Percentiles rank a stretch among this genome's conserved stretches.
Conservation (phyloP, 2,329 filamentous ascomycete species). For the Tolypocladium pustulatum region DNA sequence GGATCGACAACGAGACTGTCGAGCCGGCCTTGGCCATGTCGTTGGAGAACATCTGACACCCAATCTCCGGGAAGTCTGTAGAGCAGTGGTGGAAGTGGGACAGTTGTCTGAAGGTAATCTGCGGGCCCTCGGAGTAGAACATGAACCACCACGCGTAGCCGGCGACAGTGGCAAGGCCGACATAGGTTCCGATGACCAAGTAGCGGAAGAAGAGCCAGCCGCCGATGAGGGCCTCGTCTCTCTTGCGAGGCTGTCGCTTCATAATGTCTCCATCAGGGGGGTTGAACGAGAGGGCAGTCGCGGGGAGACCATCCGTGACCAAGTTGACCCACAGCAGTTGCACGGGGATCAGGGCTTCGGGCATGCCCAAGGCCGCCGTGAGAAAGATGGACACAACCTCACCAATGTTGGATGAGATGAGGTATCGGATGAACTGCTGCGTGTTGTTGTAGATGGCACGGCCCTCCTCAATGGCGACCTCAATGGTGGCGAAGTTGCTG, state of each 20-base stretch:
- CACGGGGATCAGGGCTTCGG: conserved; percentile 91
- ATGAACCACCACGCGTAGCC: conserved; percentile 99
- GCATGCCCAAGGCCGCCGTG: conserved; percentile 92
- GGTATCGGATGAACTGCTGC: conserved; percentile 97
- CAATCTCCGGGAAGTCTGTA: conserved; percentile 74
- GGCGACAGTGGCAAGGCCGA: conserved; percentile 86
- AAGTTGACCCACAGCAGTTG: conserved; percentile 98
- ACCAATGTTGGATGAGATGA: conserved; percentile 98
- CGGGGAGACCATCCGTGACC: conserved; percentile 92
- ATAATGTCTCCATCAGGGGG: conserved; percentile 98
- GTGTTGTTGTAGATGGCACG: conserved; percentile 99
- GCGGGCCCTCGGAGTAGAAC: conserved; percentile 81
- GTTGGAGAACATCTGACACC: conserved; percentile 84
- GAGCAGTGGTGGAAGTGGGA: conserved; percentile 91
- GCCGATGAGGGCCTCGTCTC: conserved; percentile 83
- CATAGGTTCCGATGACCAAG: conserved; percentile 90
- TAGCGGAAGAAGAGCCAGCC: conserved; percentile 98
- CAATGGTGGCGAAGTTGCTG: conserved; percentile 98
- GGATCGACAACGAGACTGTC: conserved; percentile 80
- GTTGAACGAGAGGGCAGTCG: conserved; percentile 95
- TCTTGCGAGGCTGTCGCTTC: conserved; percentile 81
- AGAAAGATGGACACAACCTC: conserved; percentile 99
- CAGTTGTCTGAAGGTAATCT: conserved; percentile 84
- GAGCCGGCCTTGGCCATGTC: conserved; percentile 81
- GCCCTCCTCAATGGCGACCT: conserved; percentile 90